Percentiles rank a stretch among this genome's conserved stretches.
phyloP scores from a whole-genome alignment of 2,329 filamentous ascomycete species.

The Fusarium burgessii region DNA sequence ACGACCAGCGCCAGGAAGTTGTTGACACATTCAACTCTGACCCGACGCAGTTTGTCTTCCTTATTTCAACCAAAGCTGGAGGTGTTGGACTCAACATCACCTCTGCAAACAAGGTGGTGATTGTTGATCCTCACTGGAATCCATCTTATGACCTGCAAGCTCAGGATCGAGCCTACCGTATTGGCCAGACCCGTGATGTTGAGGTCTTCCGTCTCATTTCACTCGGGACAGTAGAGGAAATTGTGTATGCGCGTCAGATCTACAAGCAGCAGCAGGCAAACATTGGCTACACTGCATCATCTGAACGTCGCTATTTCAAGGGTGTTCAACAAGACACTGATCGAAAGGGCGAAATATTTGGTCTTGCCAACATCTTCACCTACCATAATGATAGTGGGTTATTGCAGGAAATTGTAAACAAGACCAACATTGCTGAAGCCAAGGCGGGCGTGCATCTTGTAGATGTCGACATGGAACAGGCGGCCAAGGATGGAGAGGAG shows the following conservation, averaged over 20 bases:
- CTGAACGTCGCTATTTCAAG: conserved; percentile 93
- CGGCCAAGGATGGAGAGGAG: conserved; percentile 65
- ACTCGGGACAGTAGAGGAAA: conserved; percentile 94
- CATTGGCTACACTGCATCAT: conserved; percentile 93
- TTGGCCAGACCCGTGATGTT: conserved; percentile 91
- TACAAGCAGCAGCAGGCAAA: conserved; percentile 99
- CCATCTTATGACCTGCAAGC: conserved; percentile 94
- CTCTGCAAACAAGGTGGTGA: conserved; percentile 96
- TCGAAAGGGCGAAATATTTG: conserved; percentile 94
- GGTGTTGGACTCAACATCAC: conserved; percentile 97
- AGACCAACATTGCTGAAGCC: conserved; percentile 96
- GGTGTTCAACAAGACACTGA: conserved; percentile 87
- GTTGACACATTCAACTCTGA: conserved; percentile 95
- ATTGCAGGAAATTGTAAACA: conserved; percentile 95
- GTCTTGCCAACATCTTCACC: conserved; percentile 85
- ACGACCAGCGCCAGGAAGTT: conserved; percentile 82
- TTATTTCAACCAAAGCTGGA: conserved; percentile 94
- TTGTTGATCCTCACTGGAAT: conserved; percentile 98
- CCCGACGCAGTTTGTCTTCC: conserved; percentile 88
- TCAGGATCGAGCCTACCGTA: conserved; percentile 95
- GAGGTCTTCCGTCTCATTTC: conserved; percentile 95
- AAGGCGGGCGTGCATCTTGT: conserved; percentile 84
- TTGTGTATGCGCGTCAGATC: conserved; percentile 95
- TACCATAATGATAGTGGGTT: conserved; percentile 84
- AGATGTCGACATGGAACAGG: conserved; percentile 78